These are phyloP conservation scores for Neophaeococcomyces aloes DNA, from an alignment of 2,329 filamentous ascomycete genomes.

Conservation along the genomic window DNA sequence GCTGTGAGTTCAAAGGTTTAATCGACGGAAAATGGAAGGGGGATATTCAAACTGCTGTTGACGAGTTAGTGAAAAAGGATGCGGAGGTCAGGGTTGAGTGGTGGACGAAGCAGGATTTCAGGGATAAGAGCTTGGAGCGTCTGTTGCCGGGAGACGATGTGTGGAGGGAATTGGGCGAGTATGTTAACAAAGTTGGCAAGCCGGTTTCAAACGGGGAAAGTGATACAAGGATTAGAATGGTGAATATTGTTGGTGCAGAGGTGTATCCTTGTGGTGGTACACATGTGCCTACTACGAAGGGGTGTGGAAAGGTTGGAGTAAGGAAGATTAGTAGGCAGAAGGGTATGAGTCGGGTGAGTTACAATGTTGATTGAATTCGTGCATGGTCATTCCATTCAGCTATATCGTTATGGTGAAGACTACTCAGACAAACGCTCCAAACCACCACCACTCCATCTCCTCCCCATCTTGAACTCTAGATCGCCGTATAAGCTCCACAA, in stretches of 20 bases:
- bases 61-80: conserved; percentile 46
- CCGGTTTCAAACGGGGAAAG: conserved; percentile 40
- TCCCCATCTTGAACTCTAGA: too few relatives aligned
- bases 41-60: conserved; percentile 50
- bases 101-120: conserved; percentile 56
- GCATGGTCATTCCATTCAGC: too few relatives aligned
- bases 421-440: too few relatives aligned
- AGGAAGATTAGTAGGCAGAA: conserved; percentile 58
- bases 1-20: conserved; percentile 56
- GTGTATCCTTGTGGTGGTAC: conserved; percentile 67
- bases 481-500: too few relatives aligned
- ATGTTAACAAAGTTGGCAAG: conserved; percentile 44
- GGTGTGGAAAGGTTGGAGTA: conserved; percentile 51
- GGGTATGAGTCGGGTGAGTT: conserved; percentile 50
- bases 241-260: conserved; percentile 57
- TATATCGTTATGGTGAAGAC: too few relatives aligned
- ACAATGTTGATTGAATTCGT: conserved; percentile 24
- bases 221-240: conserved; percentile 54
- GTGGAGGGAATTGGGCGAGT: conserved; percentile 58
- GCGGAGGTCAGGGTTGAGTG: conserved; percentile 55
- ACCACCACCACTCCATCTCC: too few relatives aligned
- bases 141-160: conserved; percentile 45
- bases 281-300: conserved; percentile 52
- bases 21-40: conserved; percentile 56
- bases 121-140: conserved; percentile 42